Base-by-base conservation (phyloP, 2,329 filamentous ascomycete genomes). In the Xylariaceae sp. region DNA sequence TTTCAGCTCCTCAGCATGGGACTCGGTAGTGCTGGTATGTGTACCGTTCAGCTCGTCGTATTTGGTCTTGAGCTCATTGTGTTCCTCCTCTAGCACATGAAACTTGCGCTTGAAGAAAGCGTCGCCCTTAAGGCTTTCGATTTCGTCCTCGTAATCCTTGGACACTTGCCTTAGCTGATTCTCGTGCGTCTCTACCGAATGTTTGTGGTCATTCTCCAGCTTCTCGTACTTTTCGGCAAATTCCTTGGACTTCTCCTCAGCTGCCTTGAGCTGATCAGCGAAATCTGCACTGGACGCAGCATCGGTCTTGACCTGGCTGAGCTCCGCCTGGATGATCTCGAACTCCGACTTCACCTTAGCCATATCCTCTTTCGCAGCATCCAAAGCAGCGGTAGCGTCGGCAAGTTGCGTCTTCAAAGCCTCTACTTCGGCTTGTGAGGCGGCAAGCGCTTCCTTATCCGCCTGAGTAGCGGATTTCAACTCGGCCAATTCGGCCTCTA, bases 81-180 rank as follows among this genome's bases (percentile, higher is more conserved):
- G 74, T 58, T 81, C 72, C 4, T 59, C 60, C 55, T 82, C 77
- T 4, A 84, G 69, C 29, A 78, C 75, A 44, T 80, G 72, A 46
- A 77, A 83, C 60, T 81, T 78, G 49, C 75, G 74, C 64, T 80
- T 81, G 63, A 81, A 80, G 57, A 76, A 76, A 12, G 79, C 78
- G 47, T 83, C 78, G 17, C 78, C 79, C 42, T 74, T 73, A 13
- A 83, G 71, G 43, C 74, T 74, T 54, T 83, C 79, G 40, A 84
- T 82, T 58, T 83, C 79, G n/a, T 73, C 69, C 56, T 83, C 75
- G 49, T 81, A 81, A 50, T 83, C 79, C 48, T 76, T 67, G 1
- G 78, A 78, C 41, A 83, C 61, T 45, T 71, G 72, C 58, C 76
- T 69, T 50, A 84, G 68, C 55, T 79, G 76, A 50, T 74, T 70